Evolutionary conservation across 768 basidiomycete species (phyloP).

Genomic region (Boletales sp.): DNA sequence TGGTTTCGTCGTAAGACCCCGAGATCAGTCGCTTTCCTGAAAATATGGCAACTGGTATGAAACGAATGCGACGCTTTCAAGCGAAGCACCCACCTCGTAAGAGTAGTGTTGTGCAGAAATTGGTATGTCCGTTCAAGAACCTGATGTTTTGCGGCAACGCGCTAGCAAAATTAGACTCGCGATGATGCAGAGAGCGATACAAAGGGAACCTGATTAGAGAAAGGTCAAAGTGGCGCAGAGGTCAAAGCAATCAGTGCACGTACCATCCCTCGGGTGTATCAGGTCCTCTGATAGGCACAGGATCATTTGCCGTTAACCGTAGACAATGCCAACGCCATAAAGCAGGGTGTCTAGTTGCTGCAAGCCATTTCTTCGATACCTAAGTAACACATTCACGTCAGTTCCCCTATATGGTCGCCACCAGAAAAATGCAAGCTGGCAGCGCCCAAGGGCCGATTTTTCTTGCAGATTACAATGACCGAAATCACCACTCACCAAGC

Average conservation of each 20-base stretch:
- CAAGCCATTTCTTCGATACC: slow-evolving; percentile 44
- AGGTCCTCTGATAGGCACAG: slow-evolving; percentile 61
- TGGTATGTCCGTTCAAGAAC: slow-evolving; percentile 81
- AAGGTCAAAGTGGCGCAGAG: neutral
- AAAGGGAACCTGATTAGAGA: slow-evolving; percentile 49
- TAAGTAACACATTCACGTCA: slow-evolving; percentile 8
- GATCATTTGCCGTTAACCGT: slow-evolving; percentile 68
- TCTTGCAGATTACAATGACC: neutral
- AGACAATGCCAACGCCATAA: slow-evolving; percentile 79
- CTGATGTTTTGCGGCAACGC: slow-evolving; percentile 73
- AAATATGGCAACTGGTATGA: neutral
- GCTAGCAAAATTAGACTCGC: slow-evolving; percentile 78
- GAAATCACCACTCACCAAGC: slow-evolving; percentile 25
- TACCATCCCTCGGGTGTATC: slow-evolving; percentile 70
- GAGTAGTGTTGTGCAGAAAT: slow-evolving; percentile 81
- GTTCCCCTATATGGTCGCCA: neutral
- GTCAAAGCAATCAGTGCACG: slow-evolving; percentile 19
- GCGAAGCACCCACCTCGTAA: slow-evolving; percentile 43
- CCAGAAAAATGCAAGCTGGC: neutral
- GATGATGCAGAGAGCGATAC: slow-evolving; percentile 78
- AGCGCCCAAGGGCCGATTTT: neutral
- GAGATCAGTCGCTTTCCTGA: slow-evolving; percentile 77
- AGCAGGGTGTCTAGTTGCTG: slow-evolving; percentile 51
- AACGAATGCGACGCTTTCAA: neutral
- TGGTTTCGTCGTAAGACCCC: slow-evolving; percentile 89